phyloP scores from a whole-genome alignment of 768 basidiomycete genomes.

The Leccinum obscurum region DNA sequence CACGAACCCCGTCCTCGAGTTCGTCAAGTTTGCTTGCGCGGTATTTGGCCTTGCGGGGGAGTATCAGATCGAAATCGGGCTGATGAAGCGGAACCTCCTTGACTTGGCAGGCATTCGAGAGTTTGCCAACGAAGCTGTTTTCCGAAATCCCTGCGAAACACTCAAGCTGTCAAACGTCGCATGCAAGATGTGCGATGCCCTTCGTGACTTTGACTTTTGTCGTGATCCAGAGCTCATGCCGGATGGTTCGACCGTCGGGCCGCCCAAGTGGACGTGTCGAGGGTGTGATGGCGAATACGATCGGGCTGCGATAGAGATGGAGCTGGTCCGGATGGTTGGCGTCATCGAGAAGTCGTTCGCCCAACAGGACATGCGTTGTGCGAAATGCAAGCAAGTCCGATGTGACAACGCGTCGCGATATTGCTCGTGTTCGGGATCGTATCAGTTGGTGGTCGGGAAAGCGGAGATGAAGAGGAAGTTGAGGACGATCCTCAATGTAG shows the following conservation, averaged over 20 bases:
- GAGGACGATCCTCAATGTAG: constrained; percentile 81
- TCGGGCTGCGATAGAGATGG: constrained; percentile 81
- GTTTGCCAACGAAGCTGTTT: constrained; percentile 81
- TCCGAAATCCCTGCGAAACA: constrained; percentile 90
- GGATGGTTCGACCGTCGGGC: constrained; percentile 45
- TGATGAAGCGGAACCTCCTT: constrained; percentile 86
- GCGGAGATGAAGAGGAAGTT: constrained; percentile 70
- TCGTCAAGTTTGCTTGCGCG: constrained; percentile 85
- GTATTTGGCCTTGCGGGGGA: constrained; percentile 78
- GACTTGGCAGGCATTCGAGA: constrained; percentile 86
- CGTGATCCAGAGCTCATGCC: constrained; percentile 85
- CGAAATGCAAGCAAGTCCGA: constrained; percentile 88
- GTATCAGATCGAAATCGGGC: constrained; percentile 81
- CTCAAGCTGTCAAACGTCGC: constrained; percentile 84
- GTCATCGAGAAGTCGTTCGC: constrained; percentile 71
- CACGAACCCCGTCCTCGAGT: constrained; percentile 82
- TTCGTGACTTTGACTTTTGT: constrained; percentile 95
- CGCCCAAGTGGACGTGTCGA: constrained; percentile 65
- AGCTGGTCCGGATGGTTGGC: constrained; percentile 75
- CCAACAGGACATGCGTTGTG: constrained; percentile 88
- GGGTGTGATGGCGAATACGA: constrained; percentile 87
- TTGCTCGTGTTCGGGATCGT: constrained; percentile 88
- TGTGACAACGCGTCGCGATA: constrained; percentile 83
- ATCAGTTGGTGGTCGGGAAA: constrained; percentile 70
- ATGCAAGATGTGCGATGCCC: constrained; percentile 80